Evolutionary conservation across 2,329 filamentous ascomycete genomes (phyloP), one percentile per base, ranked within the genome.

Genomic region (Furcasterigmium sp.): DNA sequence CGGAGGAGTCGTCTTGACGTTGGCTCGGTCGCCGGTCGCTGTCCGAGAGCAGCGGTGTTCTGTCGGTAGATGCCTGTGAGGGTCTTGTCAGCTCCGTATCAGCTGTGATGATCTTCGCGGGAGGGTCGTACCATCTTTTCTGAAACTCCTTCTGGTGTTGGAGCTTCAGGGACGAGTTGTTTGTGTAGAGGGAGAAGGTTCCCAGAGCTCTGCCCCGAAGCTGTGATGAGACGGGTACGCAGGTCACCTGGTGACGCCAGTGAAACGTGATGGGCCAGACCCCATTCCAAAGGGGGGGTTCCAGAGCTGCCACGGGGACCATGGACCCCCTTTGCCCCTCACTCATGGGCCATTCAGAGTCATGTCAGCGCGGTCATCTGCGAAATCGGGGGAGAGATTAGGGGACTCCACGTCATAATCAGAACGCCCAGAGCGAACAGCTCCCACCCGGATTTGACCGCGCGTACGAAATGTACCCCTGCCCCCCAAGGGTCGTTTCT

Each of bases 11-110:
- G 49, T 61, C 35, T 19, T 51, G 45, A 53, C 54, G 37, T 45
- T 55, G 26, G 53, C 9, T 43, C 5, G 38, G 32, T 32, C 40
- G 40, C 29, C 40, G 53, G 47, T 56, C 56, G 55, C 55, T 59
- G 19, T 58, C 52, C 45, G 54, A 49, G 44, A 75, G 60, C 48
- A 75, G 67, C 45, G 71, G 71, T 39, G 64, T 67, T 46, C 60
- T 60, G 52, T 70, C 68, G 46, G 67, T 65, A 41, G 69, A 47
- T 11, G 55, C 84, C 76, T 30, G 41, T 35, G 40, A 14, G 25
- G 11, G 37, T 21, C 8, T 19, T 37, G 20, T 47, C 39, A 47
- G 45, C 39, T 8, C 11, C 11, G n/a, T 32, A 5, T 13, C n/a
- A 6, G 29, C n/a, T 5, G 8, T 6, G 8, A 32, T 8, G 5